Percentiles rank a stretch among this genome's conserved stretches.
Evolutionary conservation across 73 alveolate genomes (phyloP).

Genomic region (Blepharisma stoltei): DNA sequence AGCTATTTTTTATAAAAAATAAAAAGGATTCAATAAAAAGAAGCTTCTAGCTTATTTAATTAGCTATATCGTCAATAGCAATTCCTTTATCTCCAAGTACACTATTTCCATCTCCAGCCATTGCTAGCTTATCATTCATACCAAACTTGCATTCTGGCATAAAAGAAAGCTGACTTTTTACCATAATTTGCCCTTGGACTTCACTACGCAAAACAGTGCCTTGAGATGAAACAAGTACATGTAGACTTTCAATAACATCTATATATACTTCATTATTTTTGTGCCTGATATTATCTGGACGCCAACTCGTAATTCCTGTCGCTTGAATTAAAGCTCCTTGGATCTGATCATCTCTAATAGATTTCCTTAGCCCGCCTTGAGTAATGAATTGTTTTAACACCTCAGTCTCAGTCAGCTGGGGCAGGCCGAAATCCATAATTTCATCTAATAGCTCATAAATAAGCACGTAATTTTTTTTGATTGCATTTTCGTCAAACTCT

Average conservation of each 20-base stretch:
- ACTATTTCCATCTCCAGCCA: conserved; percentile 62
- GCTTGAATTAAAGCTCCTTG: conserved; percentile 81
- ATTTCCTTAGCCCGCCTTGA: conserved; percentile 58
- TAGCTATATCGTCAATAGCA: conserved; percentile 67
- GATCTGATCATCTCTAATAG: conserved; percentile 64
- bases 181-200: conserved; percentile 84
- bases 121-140: conserved; percentile 91
- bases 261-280: conserved; percentile 91
- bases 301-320: conserved; percentile 92
- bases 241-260: conserved; percentile 92
- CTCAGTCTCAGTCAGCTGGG: conserved; percentile 87
- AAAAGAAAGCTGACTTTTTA: conserved; percentile 79
- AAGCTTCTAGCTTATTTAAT: not conserved
- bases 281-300: conserved; percentile 85
- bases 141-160: conserved; percentile 99
- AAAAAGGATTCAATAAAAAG: not conserved
- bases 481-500: conserved; percentile 75
- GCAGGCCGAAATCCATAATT: conserved; percentile 75
- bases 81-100: conserved; percentile 72
- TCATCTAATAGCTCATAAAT: conserved; percentile 89
- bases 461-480: conserved; percentile 84
- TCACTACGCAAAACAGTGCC: conserved; percentile 90
- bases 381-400: conserved; percentile 87
- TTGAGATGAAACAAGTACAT: conserved; percentile 85
- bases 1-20: too few species aligned